Evolutionary conservation across 768 basidiomycete genomes (phyloP), one percentile per base, ranked within the genome.

Genomic region (Lyophyllum atratum): DNA sequence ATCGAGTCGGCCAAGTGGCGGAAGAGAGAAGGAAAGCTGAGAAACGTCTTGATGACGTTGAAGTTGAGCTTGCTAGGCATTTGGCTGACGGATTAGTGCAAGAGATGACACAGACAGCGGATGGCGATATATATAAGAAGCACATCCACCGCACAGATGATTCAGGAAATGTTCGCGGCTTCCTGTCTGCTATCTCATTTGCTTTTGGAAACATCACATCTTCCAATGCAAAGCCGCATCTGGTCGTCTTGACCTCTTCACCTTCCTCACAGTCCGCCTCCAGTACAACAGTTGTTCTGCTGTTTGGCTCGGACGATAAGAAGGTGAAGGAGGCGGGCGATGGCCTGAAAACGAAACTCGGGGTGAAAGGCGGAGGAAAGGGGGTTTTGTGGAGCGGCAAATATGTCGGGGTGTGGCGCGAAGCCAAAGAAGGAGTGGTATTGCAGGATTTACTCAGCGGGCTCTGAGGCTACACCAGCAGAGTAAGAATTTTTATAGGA

Each of bases 381-480:
- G 90, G 89, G 1, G 61, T 74, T 17, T 82, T 80, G 62, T 92
- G 90, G 87, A 91, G 90, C 59, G 90, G 91, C 10, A 88, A 92
- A 68, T 80, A 78, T 54, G 76, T 69, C 7, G 90, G 90, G 0
- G 79, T 85, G 14, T 89, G 87, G 87, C 81, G 79, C 63, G 76
- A 74, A 17, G 70, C 59, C 4, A 76, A 75, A 57, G 84, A 86
- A 60, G 72, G 71, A 24, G 64, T 58, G 9, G 45, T 62, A 1
- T 71, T 84, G 3, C 70, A 75, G 6, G 75, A 76, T 17, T 58
- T 82, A 14, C 68, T 85, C 21, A 60, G 54, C n/a, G 61, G 52
- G 49, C 43, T 71, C 44, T 72, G 56, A 61, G 58, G 52, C 45
- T 49, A 29, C 60, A 63, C 26, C 33, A 22, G 26, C 17, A 10